Evolutionary conservation across 2,329 filamentous ascomycete genomes (phyloP).

Genomic region (Aaosphaeria pasadenensis): DNA sequence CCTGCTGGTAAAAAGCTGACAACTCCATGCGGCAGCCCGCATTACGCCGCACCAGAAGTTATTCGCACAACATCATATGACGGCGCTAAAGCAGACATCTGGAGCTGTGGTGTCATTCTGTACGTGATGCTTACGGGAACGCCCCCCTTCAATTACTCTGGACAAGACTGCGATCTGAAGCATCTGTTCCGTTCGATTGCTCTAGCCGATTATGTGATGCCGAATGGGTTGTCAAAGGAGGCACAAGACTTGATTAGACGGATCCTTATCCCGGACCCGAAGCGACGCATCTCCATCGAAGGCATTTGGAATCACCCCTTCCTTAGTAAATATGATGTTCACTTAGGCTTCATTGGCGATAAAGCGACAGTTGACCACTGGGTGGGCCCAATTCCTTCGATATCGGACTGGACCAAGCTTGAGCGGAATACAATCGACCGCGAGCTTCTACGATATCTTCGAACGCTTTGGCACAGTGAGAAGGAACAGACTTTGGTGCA

Average conservation of each 20-base stretch:
- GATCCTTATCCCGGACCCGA: slow-evolving; percentile 77
- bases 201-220: slow-evolving; percentile 48
- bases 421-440: slow-evolving; percentile 69
- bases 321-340: slow-evolving; percentile 73
- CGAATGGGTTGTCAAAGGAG: slow-evolving; percentile 57
- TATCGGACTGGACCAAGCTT: slow-evolving; percentile 62
- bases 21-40: slow-evolving; percentile 92
- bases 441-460: slow-evolving; percentile 80
- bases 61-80: slow-evolving; percentile 74
- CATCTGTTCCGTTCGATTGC: slow-evolving; percentile 60
- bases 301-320: slow-evolving; percentile 86
- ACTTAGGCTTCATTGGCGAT: slow-evolving; percentile 66
- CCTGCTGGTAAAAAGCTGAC: slow-evolving; percentile 73
- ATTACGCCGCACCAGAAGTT: slow-evolving; percentile 93
- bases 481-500: slow-evolving; percentile 68
- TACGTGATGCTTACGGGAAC: slow-evolving; percentile 82
- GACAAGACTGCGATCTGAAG: slow-evolving; percentile 52
- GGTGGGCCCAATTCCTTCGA: slow-evolving; percentile 54
- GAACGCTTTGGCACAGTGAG: slow-evolving; percentile 87
- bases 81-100: slow-evolving; percentile 85
- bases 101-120: slow-evolving; percentile 76
- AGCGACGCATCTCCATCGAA: slow-evolving; percentile 72
- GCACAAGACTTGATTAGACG: slow-evolving; percentile 73
- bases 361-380: slow-evolving; percentile 48
- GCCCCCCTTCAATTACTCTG: slow-evolving; percentile 68